Conservation (phyloP, 2,329 filamentous ascomycete genomes). For the Botrytis fragariae region DNA sequence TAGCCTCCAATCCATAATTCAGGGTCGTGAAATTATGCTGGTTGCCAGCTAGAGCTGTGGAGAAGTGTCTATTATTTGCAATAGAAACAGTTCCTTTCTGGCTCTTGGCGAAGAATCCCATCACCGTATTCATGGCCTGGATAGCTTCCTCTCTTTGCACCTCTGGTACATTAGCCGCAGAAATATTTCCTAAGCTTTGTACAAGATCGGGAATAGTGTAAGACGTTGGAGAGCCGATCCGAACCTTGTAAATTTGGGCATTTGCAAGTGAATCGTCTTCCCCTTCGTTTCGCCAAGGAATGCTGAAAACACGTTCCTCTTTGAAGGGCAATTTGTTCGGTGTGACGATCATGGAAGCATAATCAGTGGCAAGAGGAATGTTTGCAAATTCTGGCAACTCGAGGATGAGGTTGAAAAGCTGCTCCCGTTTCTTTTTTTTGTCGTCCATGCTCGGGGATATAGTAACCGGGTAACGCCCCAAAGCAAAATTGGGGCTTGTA, state of each 20-base stretch:
- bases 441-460: slow-evolving; percentile 31
- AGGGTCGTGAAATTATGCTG: slow-evolving; percentile 40
- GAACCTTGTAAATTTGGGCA: slow-evolving; percentile 29
- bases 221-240: slow-evolving; percentile 26
- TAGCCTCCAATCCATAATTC: slow-evolving; percentile 51
- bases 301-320: slow-evolving; percentile 19
- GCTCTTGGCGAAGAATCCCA: slow-evolving; percentile 48
- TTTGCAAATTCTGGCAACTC: slow-evolving; percentile 34
- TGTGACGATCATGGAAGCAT: slow-evolving; percentile 35
- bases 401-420: slow-evolving; percentile 27
- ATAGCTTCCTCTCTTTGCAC: slow-evolving; percentile 49
- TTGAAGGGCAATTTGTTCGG: slow-evolving; percentile 12
- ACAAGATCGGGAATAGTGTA: slow-evolving; percentile 27
- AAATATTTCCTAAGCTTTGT: slow-evolving; percentile 25
- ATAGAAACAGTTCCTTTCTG: slow-evolving; percentile 43
- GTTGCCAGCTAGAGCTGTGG: slow-evolving; percentile 36
- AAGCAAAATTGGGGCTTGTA: slow-evolving; percentile 26
- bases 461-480: slow-evolving; percentile 36
- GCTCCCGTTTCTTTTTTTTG: slow-evolving; percentile 32
- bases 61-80: slow-evolving; percentile 53
- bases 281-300: slow-evolving; percentile 33
- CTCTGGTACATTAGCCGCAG: slow-evolving; percentile 14
- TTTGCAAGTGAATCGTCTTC: slow-evolving; percentile 29
- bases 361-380: slow-evolving; percentile 31
- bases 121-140: slow-evolving; percentile 57